Percentiles rank a stretch among this genome's conserved stretches.
These are phyloP conservation scores for Dillenia turbinata DNA, from an alignment of 164 flowering plant species.

Conservation along the genomic window DNA sequence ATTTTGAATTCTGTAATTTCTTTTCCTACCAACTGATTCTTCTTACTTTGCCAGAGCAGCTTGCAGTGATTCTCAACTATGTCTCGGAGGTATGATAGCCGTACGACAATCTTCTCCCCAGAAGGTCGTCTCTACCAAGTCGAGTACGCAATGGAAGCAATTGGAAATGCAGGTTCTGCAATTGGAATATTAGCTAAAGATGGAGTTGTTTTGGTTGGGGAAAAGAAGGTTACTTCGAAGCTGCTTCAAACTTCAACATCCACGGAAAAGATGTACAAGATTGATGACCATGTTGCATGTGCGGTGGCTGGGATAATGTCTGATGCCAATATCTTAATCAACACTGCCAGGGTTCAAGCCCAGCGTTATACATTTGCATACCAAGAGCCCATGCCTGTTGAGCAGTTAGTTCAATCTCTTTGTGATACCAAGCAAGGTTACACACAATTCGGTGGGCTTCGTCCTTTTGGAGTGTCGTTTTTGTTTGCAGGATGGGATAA, in stretches of 20 bases:
- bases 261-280: conserved; percentile 70
- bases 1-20: no score
- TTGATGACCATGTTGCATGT: conserved; percentile 70
- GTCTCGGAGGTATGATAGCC: conserved; percentile 75
- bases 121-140: conserved; percentile 81
- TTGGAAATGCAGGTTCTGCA: conserved; percentile 67
- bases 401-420: conserved; percentile 65
- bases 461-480: conserved; percentile 66
- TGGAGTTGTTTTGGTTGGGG: conserved; percentile 63
- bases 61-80: conserved; percentile 10
- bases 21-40: no score
- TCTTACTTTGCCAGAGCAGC: no score
- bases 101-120: conserved; percentile 74
- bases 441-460: conserved; percentile 70
- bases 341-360: conserved; percentile 66
- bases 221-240: conserved; percentile 63
- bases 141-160: conserved; percentile 80
- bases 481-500: conserved; percentile 71
- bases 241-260: conserved; percentile 56
- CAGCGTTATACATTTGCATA: conserved; percentile 54
- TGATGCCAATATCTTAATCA: conserved; percentile 68
- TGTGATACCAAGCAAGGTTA: conserved; percentile 73
- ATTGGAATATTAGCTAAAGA: conserved; percentile 61
- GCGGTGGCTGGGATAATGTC: conserved; percentile 80
- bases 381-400: conserved; percentile 77